Evolutionary conservation across 208 protist genomes (phyloP), one percentile per base, ranked within the genome.

Genomic region (Acanthamoeba polyphaga): DNA sequence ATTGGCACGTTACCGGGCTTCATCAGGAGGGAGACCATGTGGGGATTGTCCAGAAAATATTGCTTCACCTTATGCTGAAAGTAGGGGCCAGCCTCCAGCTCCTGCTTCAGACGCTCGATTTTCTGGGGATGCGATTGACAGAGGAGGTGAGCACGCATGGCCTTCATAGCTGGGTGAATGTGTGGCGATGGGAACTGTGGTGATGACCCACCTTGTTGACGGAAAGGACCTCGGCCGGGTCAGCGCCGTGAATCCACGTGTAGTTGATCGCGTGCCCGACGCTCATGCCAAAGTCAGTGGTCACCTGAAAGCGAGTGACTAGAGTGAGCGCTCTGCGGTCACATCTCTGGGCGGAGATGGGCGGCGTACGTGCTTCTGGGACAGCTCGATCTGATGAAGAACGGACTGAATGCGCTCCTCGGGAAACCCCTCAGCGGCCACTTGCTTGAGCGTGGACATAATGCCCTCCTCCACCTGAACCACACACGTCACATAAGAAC

Each of bases 361-460:
- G 22, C 4, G 29, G 91, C 90, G 78, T n/a, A 96, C 96, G 84
- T 97, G 80, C 38, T 97, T 97, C 78, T 97, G 95, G 15, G 58
- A 34, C 19, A 97, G 74, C 70, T 97, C 96, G 38, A 96, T 96
- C 87, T 97, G 96, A 72, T 97, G 96, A 7, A 97, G 55, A 15
- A 97, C 87, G 0, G 96, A 96, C 34, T 97, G 84, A 19, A 97
- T 96, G 17, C 95, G 60, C 29, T 96, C 55, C 32, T 55, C 12
- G 8, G 82, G 78, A 15, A 97, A 95, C 3, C 96, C 96, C 1
- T 96, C 76, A 10, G 84, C 6, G 27, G 58, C 49, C 6, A 93
- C 85, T n/a, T 97, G 72, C 22, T 88, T 80, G 8, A 97, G 72
- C 24, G 96, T 97, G 7, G 68, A 32, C 22, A 94, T 34, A 24